phyloP scores from a whole-genome alignment of 2,329 filamentous ascomycete genomes.

The Ceratocystis ficicola region DNA sequence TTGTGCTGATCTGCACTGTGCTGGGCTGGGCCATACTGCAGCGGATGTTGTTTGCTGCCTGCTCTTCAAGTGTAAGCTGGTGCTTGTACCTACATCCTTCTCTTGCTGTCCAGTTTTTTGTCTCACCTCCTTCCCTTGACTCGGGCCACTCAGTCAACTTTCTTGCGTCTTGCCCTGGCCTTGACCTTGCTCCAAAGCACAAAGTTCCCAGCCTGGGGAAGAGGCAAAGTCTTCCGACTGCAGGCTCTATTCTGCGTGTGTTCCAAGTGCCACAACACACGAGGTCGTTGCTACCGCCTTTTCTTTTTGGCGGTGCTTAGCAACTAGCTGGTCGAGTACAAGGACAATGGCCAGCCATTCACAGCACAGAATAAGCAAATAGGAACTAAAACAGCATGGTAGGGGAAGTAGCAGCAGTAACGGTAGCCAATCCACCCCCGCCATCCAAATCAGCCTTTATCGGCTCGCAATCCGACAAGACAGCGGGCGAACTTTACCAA shows the following conservation, averaged over 20 bases:
- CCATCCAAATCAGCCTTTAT: background rate
- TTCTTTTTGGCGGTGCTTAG: background rate
- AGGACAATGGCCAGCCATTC: background rate
- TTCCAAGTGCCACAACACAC: no score
- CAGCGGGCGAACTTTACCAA: slow-evolving; percentile 8
- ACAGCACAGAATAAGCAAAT: background rate
- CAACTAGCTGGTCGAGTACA: background rate
- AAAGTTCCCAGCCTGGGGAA: no score
- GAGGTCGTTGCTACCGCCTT: no score
- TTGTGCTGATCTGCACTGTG: no score
- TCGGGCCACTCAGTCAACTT: background rate
- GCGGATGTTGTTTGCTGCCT: no score
- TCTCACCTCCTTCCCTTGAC: background rate
- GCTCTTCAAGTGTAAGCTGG: no score
- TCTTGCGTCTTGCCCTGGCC: background rate
- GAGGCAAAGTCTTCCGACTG: no score
- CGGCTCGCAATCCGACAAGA: background rate
- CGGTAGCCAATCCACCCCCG: background rate
- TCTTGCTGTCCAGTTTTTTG: background rate
- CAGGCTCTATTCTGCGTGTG: no score
- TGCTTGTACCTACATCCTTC: background rate
- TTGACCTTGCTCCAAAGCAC: background rate
- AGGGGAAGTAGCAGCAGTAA: background rate
- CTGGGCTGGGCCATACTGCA: no score
- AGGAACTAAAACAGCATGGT: background rate